These are phyloP conservation scores for Wickerhamiella parazyma DNA, from an alignment of 805 yeast species.

Conservation along the genomic window DNA sequence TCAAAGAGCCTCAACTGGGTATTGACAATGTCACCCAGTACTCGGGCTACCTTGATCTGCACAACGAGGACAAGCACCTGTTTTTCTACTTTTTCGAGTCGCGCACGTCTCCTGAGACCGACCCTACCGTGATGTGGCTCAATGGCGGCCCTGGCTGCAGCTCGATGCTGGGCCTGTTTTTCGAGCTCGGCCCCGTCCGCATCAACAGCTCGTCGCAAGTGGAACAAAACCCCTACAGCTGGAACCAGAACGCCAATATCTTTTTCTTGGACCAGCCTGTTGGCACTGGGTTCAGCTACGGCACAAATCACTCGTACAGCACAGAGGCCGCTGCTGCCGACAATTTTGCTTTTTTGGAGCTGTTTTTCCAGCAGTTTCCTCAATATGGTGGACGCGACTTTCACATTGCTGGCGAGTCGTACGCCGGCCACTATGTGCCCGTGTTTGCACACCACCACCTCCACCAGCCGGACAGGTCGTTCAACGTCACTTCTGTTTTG, in stretches of 20 bases:
- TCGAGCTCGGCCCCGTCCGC: constrained; percentile 74
- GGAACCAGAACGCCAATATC: constrained; percentile 78
- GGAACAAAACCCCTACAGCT: constrained; percentile 56
- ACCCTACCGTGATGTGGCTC: constrained; percentile 77
- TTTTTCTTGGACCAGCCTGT: constrained; percentile 84
- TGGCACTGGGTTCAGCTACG: constrained; percentile 66
- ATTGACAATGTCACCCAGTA: constrained; percentile 72
- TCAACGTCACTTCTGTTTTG: constrained; percentile 60
- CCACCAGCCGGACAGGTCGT: constrained; percentile 44
- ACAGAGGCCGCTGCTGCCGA: constrained; percentile 77
- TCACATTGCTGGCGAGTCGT: constrained; percentile 84
- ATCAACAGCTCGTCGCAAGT: constrained; percentile 50
- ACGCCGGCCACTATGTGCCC: constrained; percentile 86
- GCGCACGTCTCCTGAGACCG: constrained; percentile 73
- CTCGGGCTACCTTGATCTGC: constrained; percentile 74
- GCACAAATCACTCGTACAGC: constrained; percentile 46
- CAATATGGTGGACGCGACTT: constrained; percentile 42
- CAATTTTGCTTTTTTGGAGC: constrained; percentile 62
- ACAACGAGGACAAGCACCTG: constrained; percentile 72
- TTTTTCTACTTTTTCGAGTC: constrained; percentile 79
- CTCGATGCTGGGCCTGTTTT: constrained; percentile 72
- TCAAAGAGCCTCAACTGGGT: constrained; percentile 56
- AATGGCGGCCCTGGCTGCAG: constrained; percentile 96
- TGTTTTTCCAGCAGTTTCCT: constrained; percentile 64
- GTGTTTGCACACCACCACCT: constrained; percentile 75